phyloP scores from a whole-genome alignment of 2,329 filamentous ascomycete species.

The Paecilomyces dactylethromorphus region DNA sequence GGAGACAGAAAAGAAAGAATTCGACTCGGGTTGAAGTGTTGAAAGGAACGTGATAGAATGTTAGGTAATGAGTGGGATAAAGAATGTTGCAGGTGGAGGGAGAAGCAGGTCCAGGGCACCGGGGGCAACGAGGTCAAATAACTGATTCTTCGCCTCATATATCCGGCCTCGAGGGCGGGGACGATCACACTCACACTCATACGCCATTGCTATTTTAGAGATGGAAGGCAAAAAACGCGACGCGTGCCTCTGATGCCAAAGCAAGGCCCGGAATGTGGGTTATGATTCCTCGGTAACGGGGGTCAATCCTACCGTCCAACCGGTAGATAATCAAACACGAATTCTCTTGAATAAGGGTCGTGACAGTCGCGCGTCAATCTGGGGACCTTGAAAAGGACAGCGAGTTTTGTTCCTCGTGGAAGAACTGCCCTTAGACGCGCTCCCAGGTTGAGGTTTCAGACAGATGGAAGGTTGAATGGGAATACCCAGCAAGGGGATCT shows the following conservation, averaged over 20 bases:
- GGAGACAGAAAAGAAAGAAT: background rate
- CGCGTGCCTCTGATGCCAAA: conserved; percentile 29
- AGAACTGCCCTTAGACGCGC: conserved; percentile 11
- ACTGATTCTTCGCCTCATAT: conserved; percentile 28
- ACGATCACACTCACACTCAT: conserved; percentile 31
- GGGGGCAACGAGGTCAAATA: conserved; percentile 34
- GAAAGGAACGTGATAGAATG: conserved; percentile 4
- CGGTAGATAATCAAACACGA: conserved; percentile 1
- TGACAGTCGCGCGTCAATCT: conserved; percentile 6
- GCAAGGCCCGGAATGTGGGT: conserved; percentile 37
- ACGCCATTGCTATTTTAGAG: conserved; percentile 28
- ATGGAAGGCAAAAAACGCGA: conserved; percentile 23
- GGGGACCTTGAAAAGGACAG: conserved; percentile 2
- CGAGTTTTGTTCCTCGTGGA: conserved; percentile 6
- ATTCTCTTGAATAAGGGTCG: conserved; percentile 6
- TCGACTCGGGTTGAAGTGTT: conserved; percentile 7
- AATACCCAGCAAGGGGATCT: conserved; percentile 11
- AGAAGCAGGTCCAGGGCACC: conserved; percentile 13
- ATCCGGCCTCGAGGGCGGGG: conserved; percentile 16
- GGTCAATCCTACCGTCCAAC: conserved; percentile 13
- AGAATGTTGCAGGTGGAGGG: conserved; percentile 14
- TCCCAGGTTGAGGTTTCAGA: conserved; percentile 7
- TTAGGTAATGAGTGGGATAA: conserved; percentile 5
- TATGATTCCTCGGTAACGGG: conserved; percentile 32
- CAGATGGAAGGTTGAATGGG: conserved; percentile 6